Evolutionary conservation across 2,329 filamentous ascomycete genomes (phyloP), one percentile per base, ranked within the genome.

Genomic region (Emmonsiellopsis sp.): DNA sequence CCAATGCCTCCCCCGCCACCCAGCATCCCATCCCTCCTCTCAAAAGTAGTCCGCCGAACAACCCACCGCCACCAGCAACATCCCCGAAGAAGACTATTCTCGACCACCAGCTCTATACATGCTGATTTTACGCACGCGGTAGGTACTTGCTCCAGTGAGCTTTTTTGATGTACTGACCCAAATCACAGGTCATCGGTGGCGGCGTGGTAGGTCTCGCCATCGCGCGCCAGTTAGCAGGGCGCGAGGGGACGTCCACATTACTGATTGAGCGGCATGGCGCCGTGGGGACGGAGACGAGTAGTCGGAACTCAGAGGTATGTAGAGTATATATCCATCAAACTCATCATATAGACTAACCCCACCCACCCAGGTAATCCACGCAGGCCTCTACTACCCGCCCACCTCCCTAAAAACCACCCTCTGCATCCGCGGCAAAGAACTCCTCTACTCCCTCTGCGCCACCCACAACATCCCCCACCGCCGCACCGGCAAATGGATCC

Each of bases 401-500:
- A 70, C 73, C 42, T 85, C 84, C 1, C 81, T 96, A 51, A 98
- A 98, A 72, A 89, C 91, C 1, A 73, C 74, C 13, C 81, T 98
- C 10, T 98, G 93, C 72, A 77, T 96, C 58, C 74, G 76, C 34
- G 93, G 93, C 55, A 85, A 85, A 61, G 67, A 84, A 34, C 76
- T 89, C 67, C 76, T 97, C 55, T 98, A 98, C 71, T 77, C 76
- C 3, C 81, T 95, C 42, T 96, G 92, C 74, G 70, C 73, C 5
- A 73, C 73, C 53, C 75, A 87, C 62, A 69, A 71, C 54, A 86
- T 98, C 49, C 82, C 82, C 0, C 80, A 93, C 71, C 77, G 77
- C 52, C 85, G 85, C 65, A 87, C 83, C 27, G 90, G 90, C 55
- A 97, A 96, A 74, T 96, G 92, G 91, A 87, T 97, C 62, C 87